phyloP scores from a whole-genome alignment of 2,329 filamentous ascomycete genomes.

The Didymella exigua region DNA sequence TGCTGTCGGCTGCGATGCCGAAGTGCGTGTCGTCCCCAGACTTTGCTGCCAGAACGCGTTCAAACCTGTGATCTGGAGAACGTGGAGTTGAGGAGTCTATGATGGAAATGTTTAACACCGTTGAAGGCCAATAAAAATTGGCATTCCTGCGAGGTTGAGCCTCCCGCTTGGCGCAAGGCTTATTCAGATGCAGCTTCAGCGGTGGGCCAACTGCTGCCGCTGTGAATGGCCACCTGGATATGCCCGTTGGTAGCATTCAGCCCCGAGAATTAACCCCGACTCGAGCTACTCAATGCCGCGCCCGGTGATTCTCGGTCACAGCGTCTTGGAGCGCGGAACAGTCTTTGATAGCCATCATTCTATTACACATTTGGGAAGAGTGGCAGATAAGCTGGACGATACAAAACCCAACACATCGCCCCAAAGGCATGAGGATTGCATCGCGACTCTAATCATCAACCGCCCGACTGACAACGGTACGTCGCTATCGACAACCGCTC shows the following conservation, averaged over 20 bases:
- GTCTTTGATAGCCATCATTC: conserved; percentile 20
- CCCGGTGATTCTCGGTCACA: conserved; percentile 17
- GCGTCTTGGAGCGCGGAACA: conserved; percentile 12
- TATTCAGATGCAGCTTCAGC: conserved; percentile 6
- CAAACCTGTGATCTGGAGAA: conserved; percentile 13
- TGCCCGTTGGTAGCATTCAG: conserved; percentile 11
- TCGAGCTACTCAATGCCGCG: conserved; percentile 14
- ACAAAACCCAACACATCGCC: conserved; percentile 10
- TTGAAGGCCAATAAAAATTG: not conserved
- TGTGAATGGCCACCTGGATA: conserved; percentile 12
- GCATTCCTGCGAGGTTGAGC: conserved; percentile 5
- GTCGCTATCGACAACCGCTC: conserved; percentile 3
- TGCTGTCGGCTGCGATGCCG: conserved; percentile 8
- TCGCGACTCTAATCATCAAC: not conserved
- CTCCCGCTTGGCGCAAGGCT: conserved; percentile 14
- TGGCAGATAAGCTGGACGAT: conserved; percentile 14
- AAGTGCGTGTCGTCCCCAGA: conserved; percentile 13
- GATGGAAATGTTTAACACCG: not conserved
- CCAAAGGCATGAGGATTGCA: not conserved
- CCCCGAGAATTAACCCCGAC: conserved; percentile 9
- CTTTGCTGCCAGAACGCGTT: conserved; percentile 2
- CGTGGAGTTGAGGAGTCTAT: not conserved
- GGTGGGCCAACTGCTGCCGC: conserved; percentile 10
- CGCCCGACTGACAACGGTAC: not conserved
- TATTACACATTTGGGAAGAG: conserved; percentile 23